Evolutionary conservation across 2,329 filamentous ascomycete species (phyloP).

Genomic region (Mollisiaceae sp.): DNA sequence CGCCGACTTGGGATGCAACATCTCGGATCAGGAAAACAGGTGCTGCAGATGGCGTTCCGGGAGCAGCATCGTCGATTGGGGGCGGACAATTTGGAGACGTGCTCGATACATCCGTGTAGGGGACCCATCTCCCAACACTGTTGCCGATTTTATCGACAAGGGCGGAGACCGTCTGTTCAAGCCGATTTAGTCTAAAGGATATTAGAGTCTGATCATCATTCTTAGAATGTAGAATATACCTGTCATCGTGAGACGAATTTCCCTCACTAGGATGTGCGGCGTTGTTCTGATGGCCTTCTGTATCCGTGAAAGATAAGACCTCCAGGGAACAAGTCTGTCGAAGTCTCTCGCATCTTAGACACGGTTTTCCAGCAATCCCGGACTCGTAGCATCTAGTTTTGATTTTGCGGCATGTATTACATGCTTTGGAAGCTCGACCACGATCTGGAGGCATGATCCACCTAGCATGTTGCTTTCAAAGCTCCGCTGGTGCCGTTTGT

Average conservation of each 20-base stretch:
- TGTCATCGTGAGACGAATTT: not conserved
- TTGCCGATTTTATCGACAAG: conserved; percentile 25
- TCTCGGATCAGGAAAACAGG: conserved; percentile 43
- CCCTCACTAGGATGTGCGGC: not conserved
- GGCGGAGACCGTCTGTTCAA: conserved; percentile 24
- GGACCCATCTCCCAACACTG: conserved; percentile 1
- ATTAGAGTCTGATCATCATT: not conserved
- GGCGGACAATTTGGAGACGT: conserved; percentile 14
- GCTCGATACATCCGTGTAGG: not conserved
- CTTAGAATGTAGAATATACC: not conserved
- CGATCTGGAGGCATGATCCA: conserved; percentile 24
- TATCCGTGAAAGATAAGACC: not conserved
- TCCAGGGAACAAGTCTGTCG: conserved; percentile 45
- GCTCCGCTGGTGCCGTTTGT: not conserved
- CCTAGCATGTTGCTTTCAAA: not conserved
- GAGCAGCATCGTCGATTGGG: not conserved
- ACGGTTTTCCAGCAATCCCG: conserved; percentile 38
- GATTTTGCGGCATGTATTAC: conserved; percentile 46
- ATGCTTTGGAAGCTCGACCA: conserved; percentile 41
- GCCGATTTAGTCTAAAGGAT: conserved; percentile 18
- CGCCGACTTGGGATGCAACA: conserved; percentile 40
- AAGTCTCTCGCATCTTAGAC: conserved; percentile 47
- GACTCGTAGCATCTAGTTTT: conserved; percentile 50
- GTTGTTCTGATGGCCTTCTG: not conserved
- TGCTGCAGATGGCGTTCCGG: conserved; percentile 29